Base-by-base conservation (phyloP, 177 flowering plant genomes). In the Vitis hybrid region DNA sequence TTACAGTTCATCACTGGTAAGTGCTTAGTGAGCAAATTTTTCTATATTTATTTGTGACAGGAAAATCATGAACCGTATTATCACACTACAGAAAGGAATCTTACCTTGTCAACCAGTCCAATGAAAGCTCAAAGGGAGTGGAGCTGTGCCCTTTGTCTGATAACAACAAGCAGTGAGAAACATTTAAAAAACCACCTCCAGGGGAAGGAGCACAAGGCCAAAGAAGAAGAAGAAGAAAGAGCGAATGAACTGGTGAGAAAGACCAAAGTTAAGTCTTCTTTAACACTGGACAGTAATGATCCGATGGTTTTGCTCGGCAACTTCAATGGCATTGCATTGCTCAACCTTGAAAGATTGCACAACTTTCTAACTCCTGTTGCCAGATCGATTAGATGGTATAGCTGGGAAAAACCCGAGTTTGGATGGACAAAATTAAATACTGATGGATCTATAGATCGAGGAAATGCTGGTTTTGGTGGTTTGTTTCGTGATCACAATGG, bases 341-440 rank as follows among this genome's bases (percentile, higher is more conserved):
- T 52, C 51, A 69, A 57, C 31, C 55, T 70, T 55, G 60, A 58
- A 48, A 59, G 29, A 15, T 59, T 68, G 70, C 26, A 62, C 19
- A 53, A 62, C 56, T 11, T 67, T 56, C 26, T 66, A 45, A 50
- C 5, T 48, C 78, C 72, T 10, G 72, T 72, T 53, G 16, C 62
- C 7, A 62, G 63, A 67, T 53, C 74, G 22, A 68, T 59, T 53
- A 67, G 69, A 49, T 79, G 74, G 79, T 77, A 78, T 69, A 72
- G 10, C 29, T 82, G 85, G 85, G 15, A 64, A 71, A 82, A 67
- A 51, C 85, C 85, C 8, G 63, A 63, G 26, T 19, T 67, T 16
- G 83, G 81, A 16, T 82, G 85, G 73, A 78, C 68, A 62, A 82
- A 82, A 66, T 66, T 82, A 70, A 82, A 82, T 48, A 80, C 85